Evolutionary conservation across 202 grass and related monocot genomes (phyloP), one percentile per base, ranked within the genome.

Genomic region (Schoenoplectus tabernaemontani): DNA sequence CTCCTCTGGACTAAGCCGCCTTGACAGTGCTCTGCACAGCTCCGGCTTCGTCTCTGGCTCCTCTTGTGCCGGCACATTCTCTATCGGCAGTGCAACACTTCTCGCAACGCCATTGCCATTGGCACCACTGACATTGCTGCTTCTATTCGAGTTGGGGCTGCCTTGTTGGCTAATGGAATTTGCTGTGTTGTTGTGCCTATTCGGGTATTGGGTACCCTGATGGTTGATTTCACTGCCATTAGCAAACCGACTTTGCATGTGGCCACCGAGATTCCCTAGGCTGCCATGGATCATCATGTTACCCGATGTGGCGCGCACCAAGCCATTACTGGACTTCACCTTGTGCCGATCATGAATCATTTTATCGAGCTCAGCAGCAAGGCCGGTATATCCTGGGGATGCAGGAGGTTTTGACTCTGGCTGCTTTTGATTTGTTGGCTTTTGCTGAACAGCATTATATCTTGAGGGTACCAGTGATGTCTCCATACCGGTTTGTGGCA

Each of bases 211-310:
- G 9, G 30, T 16, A 2, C 26, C 47, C 2, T 75, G 70, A 56
- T 75, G 24, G 16, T 56, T 11, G 28, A 9, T 56, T 10, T 75
- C 47, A 11, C 54, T 75, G 23, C 4, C 47, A 33, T 74, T 75
- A 54, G 16, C 9, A 10, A 54, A 64, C 22, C 24, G 23, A 76
- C 16, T 75, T 10, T 57, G 59, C 12, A 76, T 78, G 38, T 51
- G 44, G 43, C 22, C 66, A 11, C 90, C 88, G 36, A 98, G 86
- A 84, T 98, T 98, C 28, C 95, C 95, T 23, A 98, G 83, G 86
- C 93, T 95, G 58, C 95, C 88, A 36, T 92, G 86, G 41, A 98
- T 82, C 95, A 98, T 98, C 89, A 92, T 89, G 85, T 98, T 98
- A 42, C 89, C 91, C 1, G 95, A 98, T 3, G 95, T 91, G 42